Conservation (phyloP, 1,139 yeast species). For the Kurtzmaniella quercitrusa region DNA sequence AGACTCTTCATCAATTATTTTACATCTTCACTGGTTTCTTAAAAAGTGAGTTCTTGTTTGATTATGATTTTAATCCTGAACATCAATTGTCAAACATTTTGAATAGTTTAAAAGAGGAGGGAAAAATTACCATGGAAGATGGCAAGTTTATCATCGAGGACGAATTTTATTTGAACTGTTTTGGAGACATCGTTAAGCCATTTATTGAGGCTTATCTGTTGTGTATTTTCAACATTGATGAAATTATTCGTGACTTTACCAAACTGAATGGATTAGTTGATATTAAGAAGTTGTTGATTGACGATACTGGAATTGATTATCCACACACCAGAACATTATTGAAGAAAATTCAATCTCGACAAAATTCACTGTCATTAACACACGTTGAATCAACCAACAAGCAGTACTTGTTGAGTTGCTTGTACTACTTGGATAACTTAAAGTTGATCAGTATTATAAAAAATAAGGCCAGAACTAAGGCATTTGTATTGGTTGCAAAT, state of each 20-base stretch:
- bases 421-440: conserved; percentile 38
- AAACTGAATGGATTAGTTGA: conserved; percentile 6
- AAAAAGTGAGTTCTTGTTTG: conserved; percentile 44
- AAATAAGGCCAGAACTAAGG: conserved; percentile 41
- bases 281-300: conserved; percentile 17
- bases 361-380: conserved; percentile 8
- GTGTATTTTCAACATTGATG: conserved; percentile 25
- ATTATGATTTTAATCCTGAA: conserved; percentile 33
- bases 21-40: conserved; percentile 38
- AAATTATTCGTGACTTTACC: conserved; percentile 6
- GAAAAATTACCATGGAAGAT: conserved; percentile 14
- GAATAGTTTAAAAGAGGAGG: conserved; percentile 20
- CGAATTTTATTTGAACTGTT: conserved; percentile 18
- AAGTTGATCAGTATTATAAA: conserved; percentile 35
- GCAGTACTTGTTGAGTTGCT: conserved; percentile 40
- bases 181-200: conserved; percentile 34
- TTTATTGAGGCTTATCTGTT: conserved; percentile 37
- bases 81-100: conserved; percentile 30
- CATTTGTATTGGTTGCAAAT: conserved; percentile 34
- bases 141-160: conserved; percentile 22
- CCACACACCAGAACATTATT: conserved; percentile 41
- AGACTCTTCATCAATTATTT: conserved; percentile 24
- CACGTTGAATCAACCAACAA: conserved; percentile 38
- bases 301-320: conserved; percentile 20
- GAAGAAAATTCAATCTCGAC: conserved; percentile 24